These are phyloP conservation scores for Fennellomyces sp. DNA, from an alignment of 371 early-diverging fungal species.

Conservation along the genomic window DNA sequence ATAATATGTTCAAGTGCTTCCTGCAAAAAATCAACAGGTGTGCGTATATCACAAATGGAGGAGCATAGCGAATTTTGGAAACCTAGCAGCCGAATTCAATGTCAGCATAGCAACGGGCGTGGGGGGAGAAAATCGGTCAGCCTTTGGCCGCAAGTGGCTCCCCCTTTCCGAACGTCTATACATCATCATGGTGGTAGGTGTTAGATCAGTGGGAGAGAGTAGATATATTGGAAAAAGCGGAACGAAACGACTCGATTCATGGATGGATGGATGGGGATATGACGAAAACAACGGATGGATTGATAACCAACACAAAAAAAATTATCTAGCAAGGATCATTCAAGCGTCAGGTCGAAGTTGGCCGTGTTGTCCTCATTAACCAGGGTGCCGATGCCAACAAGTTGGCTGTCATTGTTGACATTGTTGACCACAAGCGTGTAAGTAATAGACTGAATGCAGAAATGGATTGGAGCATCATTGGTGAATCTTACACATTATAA, in stretches of 20 bases:
- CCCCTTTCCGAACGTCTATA: conserved; percentile 7
- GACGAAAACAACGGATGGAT: conserved; percentile 13
- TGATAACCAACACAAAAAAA: background rate
- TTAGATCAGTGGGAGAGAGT: background rate
- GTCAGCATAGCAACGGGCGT: too few species aligned
- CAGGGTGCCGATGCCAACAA: conserved; percentile 94
- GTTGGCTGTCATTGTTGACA: conserved; percentile 97
- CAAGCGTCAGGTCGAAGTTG: conserved; percentile 96
- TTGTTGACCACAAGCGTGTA: conserved; percentile 97
- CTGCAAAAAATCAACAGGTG: too few species aligned
- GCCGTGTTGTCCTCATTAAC: conserved; percentile 96
- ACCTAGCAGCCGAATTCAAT: too few species aligned
- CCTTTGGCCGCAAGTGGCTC: background rate
- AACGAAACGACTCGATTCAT: background rate
- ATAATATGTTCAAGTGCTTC: too few species aligned
- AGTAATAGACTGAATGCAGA: conserved; percentile 8
- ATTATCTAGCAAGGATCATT: conserved; percentile 62
- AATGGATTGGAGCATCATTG: background rate
- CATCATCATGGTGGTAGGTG: conserved; percentile 14
- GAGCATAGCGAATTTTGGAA: too few species aligned
- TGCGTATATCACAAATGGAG: too few species aligned
- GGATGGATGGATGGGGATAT: conserved; percentile 5
- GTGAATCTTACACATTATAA: background rate
- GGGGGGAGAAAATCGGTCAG: background rate
- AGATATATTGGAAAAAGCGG: background rate